phyloP scores from a whole-genome alignment of 352 stramenopile species.

The Phytophthora nicotianae region DNA sequence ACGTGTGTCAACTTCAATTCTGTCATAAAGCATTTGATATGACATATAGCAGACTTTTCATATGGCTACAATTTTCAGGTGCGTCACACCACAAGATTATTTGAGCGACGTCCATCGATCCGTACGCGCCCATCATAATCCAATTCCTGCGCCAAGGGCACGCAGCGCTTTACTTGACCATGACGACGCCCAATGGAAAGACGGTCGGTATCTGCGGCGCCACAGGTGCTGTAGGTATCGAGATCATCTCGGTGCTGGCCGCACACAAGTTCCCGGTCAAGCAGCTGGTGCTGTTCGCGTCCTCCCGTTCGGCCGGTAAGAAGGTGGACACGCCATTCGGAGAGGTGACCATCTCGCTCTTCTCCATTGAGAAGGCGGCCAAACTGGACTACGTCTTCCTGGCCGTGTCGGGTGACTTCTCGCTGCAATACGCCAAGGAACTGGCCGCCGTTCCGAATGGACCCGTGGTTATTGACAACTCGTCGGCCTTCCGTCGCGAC shows the following conservation, averaged over 20 bases:
- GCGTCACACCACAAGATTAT: constrained; percentile 1
- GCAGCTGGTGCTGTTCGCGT: constrained; percentile 96
- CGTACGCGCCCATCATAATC: background rate
- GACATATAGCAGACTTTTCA: background rate
- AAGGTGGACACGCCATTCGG: constrained; percentile 91
- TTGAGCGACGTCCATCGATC: background rate
- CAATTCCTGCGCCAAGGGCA: constrained; percentile 6
- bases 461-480: constrained; percentile 98
- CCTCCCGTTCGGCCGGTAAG: constrained; percentile 92
- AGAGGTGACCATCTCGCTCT: constrained; percentile 94
- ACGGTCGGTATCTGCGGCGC: constrained; percentile 82
- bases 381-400: constrained; percentile 98
- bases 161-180: constrained; percentile 15
- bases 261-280: constrained; percentile 90
- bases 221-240: constrained; percentile 96
- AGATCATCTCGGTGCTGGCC: constrained; percentile 94
- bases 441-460: constrained; percentile 84
- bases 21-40: background rate
- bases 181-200: constrained; percentile 66
- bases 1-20: background rate
- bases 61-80: background rate
- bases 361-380: constrained; percentile 91
- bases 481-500: constrained; percentile 95
- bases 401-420: constrained; percentile 97
- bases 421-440: constrained; percentile 93